Conservation (phyloP, 2,329 filamentous ascomycete genomes). For the Akanthomyces lecanii region DNA sequence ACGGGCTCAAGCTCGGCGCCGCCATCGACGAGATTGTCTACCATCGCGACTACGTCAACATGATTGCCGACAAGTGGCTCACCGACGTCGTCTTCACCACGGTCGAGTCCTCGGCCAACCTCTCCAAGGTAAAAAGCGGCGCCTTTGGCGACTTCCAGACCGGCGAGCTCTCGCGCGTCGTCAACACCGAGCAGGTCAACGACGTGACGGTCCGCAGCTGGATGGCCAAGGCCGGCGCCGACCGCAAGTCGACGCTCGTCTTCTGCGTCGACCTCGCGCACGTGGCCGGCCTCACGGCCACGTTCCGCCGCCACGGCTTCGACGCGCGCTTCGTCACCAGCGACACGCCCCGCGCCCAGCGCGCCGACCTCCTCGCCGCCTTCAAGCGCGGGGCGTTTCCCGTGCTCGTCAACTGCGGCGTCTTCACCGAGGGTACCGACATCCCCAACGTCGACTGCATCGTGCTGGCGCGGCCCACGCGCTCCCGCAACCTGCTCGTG, state of each 20-base stretch:
- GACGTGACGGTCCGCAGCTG: slow-evolving; percentile 82
- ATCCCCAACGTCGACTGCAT: slow-evolving; percentile 97
- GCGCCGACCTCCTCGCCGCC: slow-evolving; percentile 65
- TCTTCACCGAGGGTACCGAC: slow-evolving; percentile 96
- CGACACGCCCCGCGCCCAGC: slow-evolving; percentile 65
- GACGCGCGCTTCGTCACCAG: slow-evolving; percentile 87
- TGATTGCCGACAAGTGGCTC: slow-evolving; percentile 85
- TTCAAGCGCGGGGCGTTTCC: slow-evolving; percentile 77
- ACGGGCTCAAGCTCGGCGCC: slow-evolving; percentile 75
- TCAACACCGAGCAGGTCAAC: slow-evolving; percentile 80
- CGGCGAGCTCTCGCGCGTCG: slow-evolving; percentile 69
- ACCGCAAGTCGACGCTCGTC: slow-evolving; percentile 78
- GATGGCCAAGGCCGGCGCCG: slow-evolving; percentile 65
- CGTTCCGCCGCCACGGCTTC: slow-evolving; percentile 72
- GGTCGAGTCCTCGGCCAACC: slow-evolving; percentile 74
- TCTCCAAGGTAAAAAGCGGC: slow-evolving; percentile 63
- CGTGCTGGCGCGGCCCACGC: slow-evolving; percentile 79
- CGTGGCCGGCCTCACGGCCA: slow-evolving; percentile 67
- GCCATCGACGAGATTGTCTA: slow-evolving; percentile 96
- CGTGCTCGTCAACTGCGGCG: slow-evolving; percentile 88
- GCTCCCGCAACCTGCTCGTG: slow-evolving; percentile 86
- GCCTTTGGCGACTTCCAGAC: slow-evolving; percentile 71
- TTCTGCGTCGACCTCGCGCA: slow-evolving; percentile 93
- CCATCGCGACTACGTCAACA: slow-evolving; percentile 68
- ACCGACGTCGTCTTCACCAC: slow-evolving; percentile 92